A percentile compares a stretch with the other conserved stretches of the same genome.
These are phyloP conservation scores for Tuber aestivum DNA, from an alignment of 495 filamentous ascomycete species.

Conservation along the genomic window DNA sequence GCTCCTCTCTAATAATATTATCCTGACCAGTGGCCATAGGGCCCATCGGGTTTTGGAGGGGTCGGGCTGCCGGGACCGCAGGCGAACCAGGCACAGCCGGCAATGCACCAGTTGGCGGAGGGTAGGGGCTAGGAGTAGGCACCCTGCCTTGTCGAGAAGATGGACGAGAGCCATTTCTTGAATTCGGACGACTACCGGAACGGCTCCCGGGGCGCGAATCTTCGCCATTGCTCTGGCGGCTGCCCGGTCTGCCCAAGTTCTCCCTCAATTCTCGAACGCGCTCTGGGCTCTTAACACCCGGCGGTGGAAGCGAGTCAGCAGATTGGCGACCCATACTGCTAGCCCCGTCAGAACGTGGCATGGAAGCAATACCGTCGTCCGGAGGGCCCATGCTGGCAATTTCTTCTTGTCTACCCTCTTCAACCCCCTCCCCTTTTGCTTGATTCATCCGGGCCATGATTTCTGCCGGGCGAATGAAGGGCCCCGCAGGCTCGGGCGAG, in stretches of 20 bases:
- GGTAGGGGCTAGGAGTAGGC: constrained; percentile 30
- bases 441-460: constrained; percentile 26
- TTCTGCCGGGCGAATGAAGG: constrained; percentile 24
- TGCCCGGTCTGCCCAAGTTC: constrained; percentile 20
- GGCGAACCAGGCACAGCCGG: constrained; percentile 19
- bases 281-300: constrained; percentile 15
- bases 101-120: constrained; percentile 29
- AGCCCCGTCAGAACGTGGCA: not conserved
- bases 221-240: constrained; percentile 13
- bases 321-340: constrained; percentile 14
- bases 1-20: not conserved
- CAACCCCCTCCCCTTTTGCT: constrained; percentile 20
- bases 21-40: not conserved
- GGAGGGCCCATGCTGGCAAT: not conserved
- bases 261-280: constrained; percentile 21
- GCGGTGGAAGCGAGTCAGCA: constrained; percentile 7
- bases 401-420: not conserved
- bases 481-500: constrained; percentile 13
- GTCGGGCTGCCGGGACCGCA: not conserved
- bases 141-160: constrained; percentile 24
- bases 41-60: not conserved
- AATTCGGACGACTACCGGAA: constrained; percentile 28
- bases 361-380: not conserved
- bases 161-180: constrained; percentile 23
- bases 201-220: constrained; percentile 22